Conservation (phyloP, 805 yeast genomes). For the Lachancea sp. region DNA sequence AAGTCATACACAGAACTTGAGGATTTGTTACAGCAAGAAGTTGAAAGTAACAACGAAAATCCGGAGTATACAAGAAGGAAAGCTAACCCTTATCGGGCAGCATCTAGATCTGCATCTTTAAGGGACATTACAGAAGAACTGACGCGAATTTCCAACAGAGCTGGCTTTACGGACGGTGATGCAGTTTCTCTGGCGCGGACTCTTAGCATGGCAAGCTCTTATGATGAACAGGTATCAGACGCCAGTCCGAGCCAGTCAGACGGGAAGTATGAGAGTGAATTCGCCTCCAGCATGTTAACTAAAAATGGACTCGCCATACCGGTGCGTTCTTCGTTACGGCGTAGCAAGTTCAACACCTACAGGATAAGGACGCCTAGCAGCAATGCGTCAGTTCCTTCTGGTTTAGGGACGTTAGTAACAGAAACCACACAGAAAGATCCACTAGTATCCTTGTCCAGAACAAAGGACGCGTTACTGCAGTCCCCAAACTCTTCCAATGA, state of each 20-base stretch:
- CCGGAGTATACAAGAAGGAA: slow-evolving; percentile 14
- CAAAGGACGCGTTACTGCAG: not conserved
- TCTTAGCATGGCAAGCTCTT: slow-evolving; percentile 62
- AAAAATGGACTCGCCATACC: slow-evolving; percentile 27
- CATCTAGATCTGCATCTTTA: slow-evolving; percentile 44
- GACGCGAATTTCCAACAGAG: slow-evolving; percentile 64
- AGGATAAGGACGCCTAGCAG: slow-evolving; percentile 34
- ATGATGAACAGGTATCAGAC: slow-evolving; percentile 22
- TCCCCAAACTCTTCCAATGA: slow-evolving; percentile 16
- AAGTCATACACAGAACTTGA: slow-evolving; percentile 29
- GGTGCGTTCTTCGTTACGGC: slow-evolving; percentile 34
- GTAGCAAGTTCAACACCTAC: slow-evolving; percentile 48
- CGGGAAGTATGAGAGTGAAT: slow-evolving; percentile 18
- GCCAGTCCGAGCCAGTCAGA: slow-evolving; percentile 5
- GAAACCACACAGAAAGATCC: not conserved
- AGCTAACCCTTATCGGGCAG: not conserved
- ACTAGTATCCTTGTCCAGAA: not conserved
- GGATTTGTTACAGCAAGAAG: slow-evolving; percentile 11
- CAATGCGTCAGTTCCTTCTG: not conserved
- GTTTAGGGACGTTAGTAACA: not conserved
- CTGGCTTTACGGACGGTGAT: slow-evolving; percentile 72
- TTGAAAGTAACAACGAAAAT: slow-evolving; percentile 20
- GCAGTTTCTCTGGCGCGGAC: slow-evolving; percentile 80
- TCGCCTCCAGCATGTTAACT: slow-evolving; percentile 28
- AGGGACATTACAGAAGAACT: slow-evolving; percentile 70